Base-by-base conservation (phyloP, 2,329 filamentous ascomycete species). In the Fusarium sublunatum region DNA sequence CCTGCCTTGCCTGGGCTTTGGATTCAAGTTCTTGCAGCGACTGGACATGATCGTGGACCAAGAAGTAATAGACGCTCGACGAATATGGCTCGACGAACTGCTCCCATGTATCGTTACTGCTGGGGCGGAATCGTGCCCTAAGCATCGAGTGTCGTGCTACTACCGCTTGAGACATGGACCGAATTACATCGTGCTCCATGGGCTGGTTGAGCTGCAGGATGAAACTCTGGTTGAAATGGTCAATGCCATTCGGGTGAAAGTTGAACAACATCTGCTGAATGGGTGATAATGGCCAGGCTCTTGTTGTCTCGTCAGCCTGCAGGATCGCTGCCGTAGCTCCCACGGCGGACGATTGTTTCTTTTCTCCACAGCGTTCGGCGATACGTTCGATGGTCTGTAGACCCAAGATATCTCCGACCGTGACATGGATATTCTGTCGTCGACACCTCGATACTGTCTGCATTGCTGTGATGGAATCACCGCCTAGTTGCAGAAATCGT, bases 141-240 rank as follows among this genome's bases (percentile, higher is more conserved):
- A 51, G 40, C 48, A 51, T 44, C 7, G 39, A 29, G 28, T 44
- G 48, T 29, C 39, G 29, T 26, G 4, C 2, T 24, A 36, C 34
- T 4, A 36, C 15, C 34, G 15, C 13, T 9, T 36, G 34, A 6
- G 34, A n/a, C 34, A 15, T 36, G 13, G 34, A 13, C 4, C 15
- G 34, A 19, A 19, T 36, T 8, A 7, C 10, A 36, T 13, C 34
- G 10, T 15, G 7, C 7, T 36, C 34, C 9, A 11, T 10, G 5
- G 7, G 7, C 13, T 6, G 34, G 13, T 19, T 22, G 5, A 35
- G 4, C 19, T 22, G 3, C 1, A 29, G 26, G 13, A 38, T 24
- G 39, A 51, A 51, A 13, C 32, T 43, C 31, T 51, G 48, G 15
- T 44, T 44, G n/a, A 44, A 51, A n/a, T 44, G 25, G 5, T 38